These are phyloP conservation scores for Diophrys sp. DNA, from an alignment of 73 alveolate genomes.

Conservation along the genomic window DNA sequence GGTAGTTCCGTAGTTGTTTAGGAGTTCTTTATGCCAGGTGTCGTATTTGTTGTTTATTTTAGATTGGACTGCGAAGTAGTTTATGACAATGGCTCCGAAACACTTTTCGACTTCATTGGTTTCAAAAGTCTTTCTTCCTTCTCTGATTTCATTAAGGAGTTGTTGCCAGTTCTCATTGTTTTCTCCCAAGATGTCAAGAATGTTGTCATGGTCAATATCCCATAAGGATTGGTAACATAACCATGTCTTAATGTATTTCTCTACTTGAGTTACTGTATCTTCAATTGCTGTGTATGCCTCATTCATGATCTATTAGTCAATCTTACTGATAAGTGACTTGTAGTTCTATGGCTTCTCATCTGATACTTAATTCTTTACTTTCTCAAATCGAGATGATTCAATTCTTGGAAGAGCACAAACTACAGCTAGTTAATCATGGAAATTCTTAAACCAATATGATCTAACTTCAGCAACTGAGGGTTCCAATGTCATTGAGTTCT, in stretches of 20 bases:
- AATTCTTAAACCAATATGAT: conserved; percentile 93
- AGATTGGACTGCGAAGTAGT: conserved; percentile 88
- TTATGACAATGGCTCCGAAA: conserved; percentile 97
- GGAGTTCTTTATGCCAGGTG: conserved; percentile 94
- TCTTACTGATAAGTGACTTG: conserved; percentile 46
- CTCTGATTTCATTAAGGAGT: conserved; percentile 87
- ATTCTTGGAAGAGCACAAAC: conserved; percentile 67
- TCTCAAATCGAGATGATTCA: conserved; percentile 59
- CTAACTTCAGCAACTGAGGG: conserved; percentile 98
- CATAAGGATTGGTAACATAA: conserved; percentile 96
- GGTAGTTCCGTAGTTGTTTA: conserved; percentile 89
- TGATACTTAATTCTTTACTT: conserved; percentile 14
- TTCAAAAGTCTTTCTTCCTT: conserved; percentile 89
- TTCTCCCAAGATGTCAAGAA: conserved; percentile 87
- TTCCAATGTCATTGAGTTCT: conserved; percentile 85
- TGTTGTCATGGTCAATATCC: conserved; percentile 94
- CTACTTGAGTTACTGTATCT: conserved; percentile 67
- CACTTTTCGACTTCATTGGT: conserved; percentile 85
- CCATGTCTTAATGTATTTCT: conserved; percentile 97
- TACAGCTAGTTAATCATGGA: conserved; percentile 77
- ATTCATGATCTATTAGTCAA: conserved; percentile 60
- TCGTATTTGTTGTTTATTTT: conserved; percentile 97
- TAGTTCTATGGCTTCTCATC: conserved; percentile 44
- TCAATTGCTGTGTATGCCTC: conserved; percentile 81
- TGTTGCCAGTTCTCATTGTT: conserved; percentile 93